Base-by-base conservation (phyloP, 345 rosid species). In the Arabis hirsuta region DNA sequence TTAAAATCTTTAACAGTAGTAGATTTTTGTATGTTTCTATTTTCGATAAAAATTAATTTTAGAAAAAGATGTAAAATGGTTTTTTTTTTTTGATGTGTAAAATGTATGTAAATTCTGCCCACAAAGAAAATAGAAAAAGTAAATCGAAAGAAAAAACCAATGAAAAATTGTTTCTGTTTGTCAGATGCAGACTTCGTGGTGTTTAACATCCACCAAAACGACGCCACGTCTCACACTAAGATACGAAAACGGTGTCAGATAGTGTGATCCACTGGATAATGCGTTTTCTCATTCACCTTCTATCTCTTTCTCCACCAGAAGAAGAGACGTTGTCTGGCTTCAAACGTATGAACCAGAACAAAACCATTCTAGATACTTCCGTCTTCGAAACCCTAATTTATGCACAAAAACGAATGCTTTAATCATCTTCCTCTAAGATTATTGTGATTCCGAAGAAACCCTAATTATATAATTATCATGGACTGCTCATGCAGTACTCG, bases 401-500 rank as follows among this genome's bases (percentile, higher is more conserved):
- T 44, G 36, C 46, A 20, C 9, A 31, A 54, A 46, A 45, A 45
- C 70, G 29, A 63, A 34, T 43, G 69, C 67, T 69, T 46, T 32
- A 11, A 12, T 52, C 55, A 16, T 16, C 60, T 31, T 14, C 57
- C 16, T 52, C n/a, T 1, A 39, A 65, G 16, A 31, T 24, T 67
- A 31, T 14, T 59, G 20, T 63, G 79, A 63, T 76, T 7, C 47
- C 55, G 8, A 55, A 50, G 39, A 52, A 74, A 52, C 67, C 63
- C 73, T 67, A 52, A 44, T 44, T 27, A 34, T 1, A 6, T 7
- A 3, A 48, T 12, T 0, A 73, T 65, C 67, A 74, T 76, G 80
- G 71, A 71, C 71, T 76, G 76, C 72, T 56, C 80, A 8, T 76
- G 76, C 55, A 71, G 80, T 58, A 50, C 74, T 61, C 65, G 50